Evolutionary conservation across 495 filamentous ascomycete genomes (phyloP).

Genomic region (Cryomyces minteri): DNA sequence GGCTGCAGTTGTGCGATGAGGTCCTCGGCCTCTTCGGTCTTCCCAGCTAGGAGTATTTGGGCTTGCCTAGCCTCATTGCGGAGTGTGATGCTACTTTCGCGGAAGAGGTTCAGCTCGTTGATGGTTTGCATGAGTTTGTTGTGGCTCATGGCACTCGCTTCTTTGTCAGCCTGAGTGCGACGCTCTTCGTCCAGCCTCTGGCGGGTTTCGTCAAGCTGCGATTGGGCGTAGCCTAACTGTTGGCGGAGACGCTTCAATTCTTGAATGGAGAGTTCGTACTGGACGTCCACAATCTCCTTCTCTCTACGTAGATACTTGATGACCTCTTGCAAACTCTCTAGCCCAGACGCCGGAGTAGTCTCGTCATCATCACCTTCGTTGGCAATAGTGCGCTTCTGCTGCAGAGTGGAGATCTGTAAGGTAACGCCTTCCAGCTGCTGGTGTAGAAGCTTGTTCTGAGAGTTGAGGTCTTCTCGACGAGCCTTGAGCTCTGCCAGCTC

Average conservation of each 20-base stretch:
- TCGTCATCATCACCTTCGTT: slow-evolving; percentile 26
- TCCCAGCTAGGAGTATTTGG: slow-evolving; percentile 53
- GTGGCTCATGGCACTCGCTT: slow-evolving; percentile 51
- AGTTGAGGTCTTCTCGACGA: slow-evolving; percentile 59
- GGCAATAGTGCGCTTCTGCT: slow-evolving; percentile 43
- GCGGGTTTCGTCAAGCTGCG: slow-evolving; percentile 68
- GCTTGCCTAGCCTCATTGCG: slow-evolving; percentile 69
- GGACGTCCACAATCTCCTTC: slow-evolving; percentile 93
- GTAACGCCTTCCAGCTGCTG: slow-evolving; percentile 72
- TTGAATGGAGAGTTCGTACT: slow-evolving; percentile 72
- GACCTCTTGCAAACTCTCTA: slow-evolving; percentile 68
- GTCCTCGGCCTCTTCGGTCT: slow-evolving; percentile 52
- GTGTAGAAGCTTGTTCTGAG: slow-evolving; percentile 77
- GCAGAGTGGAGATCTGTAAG: slow-evolving; percentile 54
- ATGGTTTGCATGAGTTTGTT: slow-evolving; percentile 84
- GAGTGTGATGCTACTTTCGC: slow-evolving; percentile 78
- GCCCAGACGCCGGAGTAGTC: slow-evolving; percentile 24
- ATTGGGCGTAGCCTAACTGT: slow-evolving; percentile 70
- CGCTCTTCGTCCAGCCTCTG: slow-evolving; percentile 80
- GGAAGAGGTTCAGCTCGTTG: slow-evolving; percentile 83
- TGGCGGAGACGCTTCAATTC: slow-evolving; percentile 76
- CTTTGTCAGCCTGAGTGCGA: slow-evolving; percentile 50
- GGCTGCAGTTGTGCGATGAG: slow-evolving; percentile 63
- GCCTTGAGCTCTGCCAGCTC: slow-evolving; percentile 63
- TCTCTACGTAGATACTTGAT: slow-evolving; percentile 84